Conservation (phyloP, 2,329 filamentous ascomycete species). For the Colletotrichum incanum region DNA sequence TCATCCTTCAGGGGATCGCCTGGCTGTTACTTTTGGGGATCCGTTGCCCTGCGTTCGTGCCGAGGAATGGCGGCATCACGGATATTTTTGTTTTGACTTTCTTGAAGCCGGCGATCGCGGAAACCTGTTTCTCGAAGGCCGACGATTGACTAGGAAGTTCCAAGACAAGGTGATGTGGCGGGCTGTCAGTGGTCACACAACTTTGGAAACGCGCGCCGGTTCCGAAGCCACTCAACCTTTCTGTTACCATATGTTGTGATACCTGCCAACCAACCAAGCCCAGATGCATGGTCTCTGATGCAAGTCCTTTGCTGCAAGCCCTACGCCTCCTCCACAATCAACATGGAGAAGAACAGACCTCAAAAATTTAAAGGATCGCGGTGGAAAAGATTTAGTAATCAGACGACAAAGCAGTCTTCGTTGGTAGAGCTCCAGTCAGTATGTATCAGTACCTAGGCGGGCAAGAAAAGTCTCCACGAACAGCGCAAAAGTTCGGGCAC, state of each 20-base stretch:
- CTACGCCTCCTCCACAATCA: conserved; percentile 28
- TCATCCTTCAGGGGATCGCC: conserved; percentile 13
- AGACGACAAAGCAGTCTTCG: neutral
- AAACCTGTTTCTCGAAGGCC: conserved; percentile 2
- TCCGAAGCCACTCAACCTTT: neutral
- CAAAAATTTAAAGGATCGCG: neutral
- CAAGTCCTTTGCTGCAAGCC: conserved; percentile 16
- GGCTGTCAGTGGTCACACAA: neutral
- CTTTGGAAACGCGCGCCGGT: neutral
- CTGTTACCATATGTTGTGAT: conserved; percentile 13
- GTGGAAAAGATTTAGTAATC: neutral
- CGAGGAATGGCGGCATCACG: neutral
- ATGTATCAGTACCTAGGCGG: neutral
- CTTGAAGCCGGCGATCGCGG: neutral
- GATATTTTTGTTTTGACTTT: neutral
- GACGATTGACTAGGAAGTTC: neutral
- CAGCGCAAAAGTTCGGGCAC: neutral
- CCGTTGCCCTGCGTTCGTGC: neutral
- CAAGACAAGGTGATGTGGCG: neutral
- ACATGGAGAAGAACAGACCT: conserved; percentile 14
- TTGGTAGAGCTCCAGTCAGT: neutral
- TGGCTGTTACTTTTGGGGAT: conserved; percentile 6
- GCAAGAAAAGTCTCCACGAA: conserved; percentile 1
- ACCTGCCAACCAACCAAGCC: conserved; percentile 1
- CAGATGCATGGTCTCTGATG: neutral